Evolutionary conservation across 192 early-diverging fungal genomes (phyloP).

Genomic region (Coemansia sp.): DNA sequence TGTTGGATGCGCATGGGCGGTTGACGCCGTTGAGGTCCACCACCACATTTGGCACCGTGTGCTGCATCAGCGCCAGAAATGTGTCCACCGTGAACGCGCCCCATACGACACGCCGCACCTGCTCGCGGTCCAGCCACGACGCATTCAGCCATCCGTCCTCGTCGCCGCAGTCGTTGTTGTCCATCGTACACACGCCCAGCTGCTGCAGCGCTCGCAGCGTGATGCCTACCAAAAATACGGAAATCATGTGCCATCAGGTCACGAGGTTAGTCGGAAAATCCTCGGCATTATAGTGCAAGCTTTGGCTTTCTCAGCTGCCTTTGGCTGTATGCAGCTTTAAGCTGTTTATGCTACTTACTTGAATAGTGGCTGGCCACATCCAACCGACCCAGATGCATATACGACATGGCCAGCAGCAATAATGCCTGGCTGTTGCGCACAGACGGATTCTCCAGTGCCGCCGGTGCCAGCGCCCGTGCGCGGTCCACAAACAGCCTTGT

Average conservation of each 20-base stretch:
- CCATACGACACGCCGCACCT: slow-evolving; percentile 42
- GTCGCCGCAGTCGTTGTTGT: slow-evolving; percentile 35
- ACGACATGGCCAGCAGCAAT: slow-evolving; percentile 33
- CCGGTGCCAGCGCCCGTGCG: slow-evolving; percentile 35
- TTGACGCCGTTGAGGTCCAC: slow-evolving; percentile 51
- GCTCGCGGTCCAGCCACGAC: slow-evolving; percentile 52
- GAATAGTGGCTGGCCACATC: slow-evolving; percentile 44
- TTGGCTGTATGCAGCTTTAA: neutral
- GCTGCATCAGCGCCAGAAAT: slow-evolving; percentile 45
- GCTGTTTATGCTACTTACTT: slow-evolving; percentile 29
- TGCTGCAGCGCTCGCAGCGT: slow-evolving; percentile 40
- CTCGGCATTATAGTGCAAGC: neutral
- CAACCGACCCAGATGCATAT: slow-evolving; percentile 41
- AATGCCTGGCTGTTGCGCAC: slow-evolving; percentile 25
- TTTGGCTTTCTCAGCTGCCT: neutral
- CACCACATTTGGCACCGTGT: slow-evolving; percentile 34
- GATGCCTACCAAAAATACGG: slow-evolving; percentile 20
- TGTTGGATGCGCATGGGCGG: slow-evolving; percentile 42
- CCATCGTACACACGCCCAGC: slow-evolving; percentile 46
- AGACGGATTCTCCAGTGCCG: slow-evolving; percentile 32
- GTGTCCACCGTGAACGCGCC: slow-evolving; percentile 46
- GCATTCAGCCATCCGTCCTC: slow-evolving; percentile 40
- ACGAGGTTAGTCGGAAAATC: neutral
- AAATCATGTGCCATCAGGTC: neutral
- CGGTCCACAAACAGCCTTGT: slow-evolving; percentile 25